These are phyloP conservation scores for Ploettnerulaceae sp. DNA, from an alignment of 2,329 filamentous ascomycete genomes.

Conservation along the genomic window DNA sequence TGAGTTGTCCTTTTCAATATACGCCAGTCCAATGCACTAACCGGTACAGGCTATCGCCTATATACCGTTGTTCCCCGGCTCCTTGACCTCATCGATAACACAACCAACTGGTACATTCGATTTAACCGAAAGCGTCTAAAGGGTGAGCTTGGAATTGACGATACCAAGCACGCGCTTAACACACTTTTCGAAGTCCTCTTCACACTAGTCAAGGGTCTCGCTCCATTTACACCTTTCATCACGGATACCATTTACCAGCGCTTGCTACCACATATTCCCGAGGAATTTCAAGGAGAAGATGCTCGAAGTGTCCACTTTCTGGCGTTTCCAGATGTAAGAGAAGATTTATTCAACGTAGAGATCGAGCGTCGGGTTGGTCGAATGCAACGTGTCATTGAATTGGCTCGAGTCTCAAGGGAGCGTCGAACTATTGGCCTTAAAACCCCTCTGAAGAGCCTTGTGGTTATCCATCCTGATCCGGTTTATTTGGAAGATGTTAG, in stretches of 20 bases:
- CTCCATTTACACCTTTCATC: constrained; percentile 93
- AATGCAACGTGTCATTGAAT: constrained; percentile 95
- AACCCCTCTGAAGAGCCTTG: constrained; percentile 81
- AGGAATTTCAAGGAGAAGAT: constrained; percentile 64
- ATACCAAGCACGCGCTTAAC: constrained; percentile 87
- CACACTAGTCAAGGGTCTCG: constrained; percentile 80
- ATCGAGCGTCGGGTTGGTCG: constrained; percentile 82
- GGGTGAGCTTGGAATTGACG: constrained; percentile 79
- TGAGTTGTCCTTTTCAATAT: constrained; percentile 36
- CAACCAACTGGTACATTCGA: constrained; percentile 98
- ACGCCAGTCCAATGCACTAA: not conserved
- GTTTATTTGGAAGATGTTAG: constrained; percentile 83
- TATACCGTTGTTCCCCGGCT: constrained; percentile 91
- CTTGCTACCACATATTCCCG: constrained; percentile 75
- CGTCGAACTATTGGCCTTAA: constrained; percentile 80
- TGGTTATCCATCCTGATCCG: constrained; percentile 80
- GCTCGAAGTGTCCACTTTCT: constrained; percentile 88
- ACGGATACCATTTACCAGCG: constrained; percentile 90
- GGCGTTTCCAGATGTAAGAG: constrained; percentile 78
- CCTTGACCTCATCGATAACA: constrained; percentile 81
- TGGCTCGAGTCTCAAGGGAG: constrained; percentile 81
- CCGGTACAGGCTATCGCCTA: constrained; percentile 56
- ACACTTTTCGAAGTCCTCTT: constrained; percentile 91
- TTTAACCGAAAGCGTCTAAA: constrained; percentile 90
- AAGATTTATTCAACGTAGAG: constrained; percentile 80